A percentile compares a stretch with the other conserved stretches of the same genome.
Evolutionary conservation across 1,284 basidiomycete species (phyloP).

Genomic region (Sphagnurus paluster): DNA sequence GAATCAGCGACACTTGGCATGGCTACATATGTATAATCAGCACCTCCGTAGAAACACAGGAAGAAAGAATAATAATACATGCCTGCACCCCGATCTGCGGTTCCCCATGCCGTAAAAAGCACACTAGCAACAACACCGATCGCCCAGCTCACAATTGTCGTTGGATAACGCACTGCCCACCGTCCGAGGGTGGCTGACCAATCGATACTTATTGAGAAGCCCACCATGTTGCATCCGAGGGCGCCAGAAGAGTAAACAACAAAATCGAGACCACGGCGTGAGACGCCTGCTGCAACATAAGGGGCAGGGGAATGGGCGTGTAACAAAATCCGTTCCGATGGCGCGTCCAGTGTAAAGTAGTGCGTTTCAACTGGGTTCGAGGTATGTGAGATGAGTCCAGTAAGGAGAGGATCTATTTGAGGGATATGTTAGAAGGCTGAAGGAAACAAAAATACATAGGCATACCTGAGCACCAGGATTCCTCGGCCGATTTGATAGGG

Average conservation of each 20-base stretch:
- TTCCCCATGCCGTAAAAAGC: slow-evolving; percentile 51
- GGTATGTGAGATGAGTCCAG: slow-evolving; percentile 58
- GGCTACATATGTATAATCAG: slow-evolving; percentile 14
- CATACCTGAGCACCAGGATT: slow-evolving; percentile 32
- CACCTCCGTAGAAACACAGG: not conserved
- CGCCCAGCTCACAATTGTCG: slow-evolving; percentile 68
- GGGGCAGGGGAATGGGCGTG: slow-evolving; percentile 77
- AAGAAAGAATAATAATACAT: slow-evolving; percentile 16
- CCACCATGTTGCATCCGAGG: slow-evolving; percentile 42
- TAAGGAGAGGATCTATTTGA: slow-evolving; percentile 44
- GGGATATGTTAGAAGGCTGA: slow-evolving; percentile 9
- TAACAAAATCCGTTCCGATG: slow-evolving; percentile 47
- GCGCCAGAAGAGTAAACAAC: slow-evolving; percentile 58
- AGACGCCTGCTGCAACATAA: slow-evolving; percentile 45
- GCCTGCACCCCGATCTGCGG: slow-evolving; percentile 34
- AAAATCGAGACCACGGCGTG: slow-evolving; percentile 40
- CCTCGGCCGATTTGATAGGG: slow-evolving; percentile 23
- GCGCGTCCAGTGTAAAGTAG: slow-evolving; percentile 55
- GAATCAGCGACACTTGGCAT: slow-evolving; percentile 50
- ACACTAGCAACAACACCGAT: slow-evolving; percentile 62
- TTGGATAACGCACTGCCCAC: slow-evolving; percentile 71
- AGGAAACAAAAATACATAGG: not conserved
- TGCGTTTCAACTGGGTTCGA: slow-evolving; percentile 66
- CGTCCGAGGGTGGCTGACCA: slow-evolving; percentile 71
- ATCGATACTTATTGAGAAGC: slow-evolving; percentile 58